phyloP scores from a whole-genome alignment of 352 stramenopile species.

The Saprolegnia diclina region DNA sequence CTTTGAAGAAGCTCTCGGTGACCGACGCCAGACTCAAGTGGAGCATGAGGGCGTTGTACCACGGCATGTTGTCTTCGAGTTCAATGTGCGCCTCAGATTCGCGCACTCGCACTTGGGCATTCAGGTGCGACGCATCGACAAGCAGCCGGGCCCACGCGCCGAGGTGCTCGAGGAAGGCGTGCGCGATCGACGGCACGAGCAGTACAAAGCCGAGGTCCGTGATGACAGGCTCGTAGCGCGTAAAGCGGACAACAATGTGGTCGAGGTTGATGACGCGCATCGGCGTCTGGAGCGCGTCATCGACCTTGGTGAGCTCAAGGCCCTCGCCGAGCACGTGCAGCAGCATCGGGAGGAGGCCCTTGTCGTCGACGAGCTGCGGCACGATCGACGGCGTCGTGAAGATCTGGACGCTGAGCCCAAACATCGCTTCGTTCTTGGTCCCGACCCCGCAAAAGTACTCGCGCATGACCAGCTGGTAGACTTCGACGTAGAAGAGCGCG shows the following conservation, averaged over 20 bases:
- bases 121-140: slow-evolving; percentile 3
- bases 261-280: background rate
- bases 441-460: slow-evolving; percentile 87
- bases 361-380: slow-evolving; percentile 40
- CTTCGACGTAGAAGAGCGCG: slow-evolving; percentile 75
- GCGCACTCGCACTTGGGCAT: slow-evolving; percentile 8
- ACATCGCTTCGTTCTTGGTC: slow-evolving; percentile 80
- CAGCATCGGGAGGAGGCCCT: slow-evolving; percentile 65
- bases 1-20: slow-evolving; percentile 12
- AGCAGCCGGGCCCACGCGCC: background rate
- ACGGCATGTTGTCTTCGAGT: slow-evolving; percentile 22
- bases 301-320: slow-evolving; percentile 53
- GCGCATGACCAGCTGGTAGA: slow-evolving; percentile 81
- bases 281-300: background rate
- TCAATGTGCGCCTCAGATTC: slow-evolving; percentile 12
- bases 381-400: slow-evolving; percentile 91
- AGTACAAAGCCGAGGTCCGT: slow-evolving; percentile 13
- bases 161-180: slow-evolving; percentile 1
- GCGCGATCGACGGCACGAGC: slow-evolving; percentile 11
- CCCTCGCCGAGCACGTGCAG: slow-evolving; percentile 68
- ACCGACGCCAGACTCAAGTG: slow-evolving; percentile 9
- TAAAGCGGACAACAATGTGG: slow-evolving; percentile 21
- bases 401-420: slow-evolving; percentile 89
- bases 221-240: slow-evolving; percentile 14
- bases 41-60: slow-evolving; percentile 17